A percentile compares a stretch with the other conserved stretches of the same genome.
Evolutionary conservation across 495 filamentous ascomycete genomes (phyloP).

Genomic region (Aspergillus asperescens): DNA sequence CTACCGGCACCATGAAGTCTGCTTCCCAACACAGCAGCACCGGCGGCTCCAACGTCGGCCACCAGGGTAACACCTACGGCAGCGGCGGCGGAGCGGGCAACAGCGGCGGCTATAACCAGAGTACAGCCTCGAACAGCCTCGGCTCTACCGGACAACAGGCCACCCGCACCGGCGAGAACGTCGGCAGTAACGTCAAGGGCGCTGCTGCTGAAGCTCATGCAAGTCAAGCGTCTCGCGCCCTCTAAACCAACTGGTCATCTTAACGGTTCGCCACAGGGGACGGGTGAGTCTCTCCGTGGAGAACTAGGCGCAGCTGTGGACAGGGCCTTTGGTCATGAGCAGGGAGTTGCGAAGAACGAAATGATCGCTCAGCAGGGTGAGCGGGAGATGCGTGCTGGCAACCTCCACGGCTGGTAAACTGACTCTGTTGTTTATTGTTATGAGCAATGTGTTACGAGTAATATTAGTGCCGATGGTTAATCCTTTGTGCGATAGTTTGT

Average conservation of each 20-base stretch:
- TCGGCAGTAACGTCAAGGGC: constrained; percentile 20
- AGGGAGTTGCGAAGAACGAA: constrained; percentile 34
- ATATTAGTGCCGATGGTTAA: too few relatives aligned
- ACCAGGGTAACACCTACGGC: not conserved
- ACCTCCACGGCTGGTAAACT: constrained; percentile 19
- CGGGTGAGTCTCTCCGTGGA: constrained; percentile 43
- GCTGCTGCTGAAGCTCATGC: constrained; percentile 35
- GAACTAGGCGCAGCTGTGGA: constrained; percentile 36
- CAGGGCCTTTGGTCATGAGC: constrained; percentile 34
- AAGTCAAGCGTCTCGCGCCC: constrained; percentile 15
- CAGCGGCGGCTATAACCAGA: constrained; percentile 14
- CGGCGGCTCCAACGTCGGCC: not conserved
- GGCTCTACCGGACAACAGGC: not conserved
- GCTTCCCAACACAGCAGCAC: not conserved
- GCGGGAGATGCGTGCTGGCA: constrained; percentile 29
- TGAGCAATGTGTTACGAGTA: not conserved
- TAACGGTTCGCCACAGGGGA: constrained; percentile 25
- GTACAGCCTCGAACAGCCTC: constrained; percentile 18
- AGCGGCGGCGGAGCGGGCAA: not conserved
- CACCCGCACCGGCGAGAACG: constrained; percentile 14
- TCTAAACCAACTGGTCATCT: not conserved
- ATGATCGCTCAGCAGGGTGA: constrained; percentile 35
- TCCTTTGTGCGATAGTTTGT: too few relatives aligned
- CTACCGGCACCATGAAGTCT: too few relatives aligned
- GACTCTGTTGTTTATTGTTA: not conserved